Base-by-base conservation (phyloP, 2,329 filamentous ascomycete genomes). In the Fusarium sp. region DNA sequence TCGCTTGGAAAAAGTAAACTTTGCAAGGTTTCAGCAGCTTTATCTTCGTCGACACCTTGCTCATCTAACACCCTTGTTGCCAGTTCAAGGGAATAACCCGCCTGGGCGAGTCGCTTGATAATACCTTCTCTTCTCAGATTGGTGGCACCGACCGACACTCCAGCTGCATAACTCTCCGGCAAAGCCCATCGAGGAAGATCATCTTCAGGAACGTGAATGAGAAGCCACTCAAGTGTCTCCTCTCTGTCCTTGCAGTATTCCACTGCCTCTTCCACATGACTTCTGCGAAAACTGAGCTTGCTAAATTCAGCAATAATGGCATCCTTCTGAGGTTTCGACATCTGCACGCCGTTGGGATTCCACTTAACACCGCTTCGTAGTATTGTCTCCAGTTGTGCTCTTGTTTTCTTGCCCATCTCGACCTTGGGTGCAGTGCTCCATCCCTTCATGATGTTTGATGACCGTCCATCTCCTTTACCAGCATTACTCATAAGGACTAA, bases 201-300 rank as follows among this genome's bases (percentile, higher is more conserved):
- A 77, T 99, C 96, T 77, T 99, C 96, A 2, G 96, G 96, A 4
- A 99, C 94, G 79, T 99, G 95, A 52, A 98, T 94, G 48, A 99
- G 86, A 18, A 99, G 86, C 96, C 96, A 99, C 78, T 98, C 95
- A 4, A 99, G 85, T 18, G 93, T 91, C 80, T 99, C 96, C 77
- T 98, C 94, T 29, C 92, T 87, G 77, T 97, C 94, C 78, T 95
- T 97, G 82, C 94, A 98, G 74, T 94, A 89, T 43, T 89, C 89
- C 2, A 92, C 88, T 11, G 96, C 95, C 80, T 99, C 96, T 76
- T 97, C 90, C 39, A 94, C 88, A 76, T 99, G 96, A 74, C 92
- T 97, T 73, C 85, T 86, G n/a, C 95, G 90, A 78, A 99, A 99
- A 0, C 93, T 94, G 50, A 97, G 85, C n/a, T 84, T 87, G 23